These are phyloP conservation scores for Tubosaeta sp. DNA, from an alignment of 768 basidiomycete genomes.

Conservation along the genomic window DNA sequence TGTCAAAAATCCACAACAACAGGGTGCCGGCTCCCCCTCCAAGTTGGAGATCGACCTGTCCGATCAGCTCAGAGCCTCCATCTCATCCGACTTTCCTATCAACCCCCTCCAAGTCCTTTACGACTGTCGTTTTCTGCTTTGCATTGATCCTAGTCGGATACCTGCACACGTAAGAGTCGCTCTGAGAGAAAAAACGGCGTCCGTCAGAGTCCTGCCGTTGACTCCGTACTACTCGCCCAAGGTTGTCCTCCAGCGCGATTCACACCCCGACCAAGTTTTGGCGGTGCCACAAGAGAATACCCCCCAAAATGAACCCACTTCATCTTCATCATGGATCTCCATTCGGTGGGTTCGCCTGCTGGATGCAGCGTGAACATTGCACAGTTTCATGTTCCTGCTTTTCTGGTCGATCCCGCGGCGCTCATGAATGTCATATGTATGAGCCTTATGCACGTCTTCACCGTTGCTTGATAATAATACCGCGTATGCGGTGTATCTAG, in stretches of 20 bases:
- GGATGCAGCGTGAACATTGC: conserved; percentile 22
- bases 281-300: conserved; percentile 15
- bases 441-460: no score
- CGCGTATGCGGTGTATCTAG: neutral
- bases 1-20: conserved; percentile 27
- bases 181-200: conserved; percentile 21
- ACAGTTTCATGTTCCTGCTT: no score
- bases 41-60: conserved; percentile 44
- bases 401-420: no score
- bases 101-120: conserved; percentile 43
- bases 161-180: conserved; percentile 35
- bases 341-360: conserved; percentile 40
- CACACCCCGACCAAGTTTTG: conserved; percentile 19
- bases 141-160: conserved; percentile 40
- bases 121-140: conserved; percentile 61
- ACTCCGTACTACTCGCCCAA: conserved; percentile 48
- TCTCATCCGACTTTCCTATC: conserved; percentile 7
- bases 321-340: conserved; percentile 44
- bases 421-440: no score
- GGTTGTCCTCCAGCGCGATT: conserved; percentile 31
- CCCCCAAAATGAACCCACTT: conserved; percentile 2
- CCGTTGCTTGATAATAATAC: neutral
- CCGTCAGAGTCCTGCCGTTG: conserved; percentile 35
- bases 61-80: conserved; percentile 14
- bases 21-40: conserved; percentile 18